Conservation (phyloP, 495 filamentous ascomycete genomes). For the Jackrogersella multiformis region DNA sequence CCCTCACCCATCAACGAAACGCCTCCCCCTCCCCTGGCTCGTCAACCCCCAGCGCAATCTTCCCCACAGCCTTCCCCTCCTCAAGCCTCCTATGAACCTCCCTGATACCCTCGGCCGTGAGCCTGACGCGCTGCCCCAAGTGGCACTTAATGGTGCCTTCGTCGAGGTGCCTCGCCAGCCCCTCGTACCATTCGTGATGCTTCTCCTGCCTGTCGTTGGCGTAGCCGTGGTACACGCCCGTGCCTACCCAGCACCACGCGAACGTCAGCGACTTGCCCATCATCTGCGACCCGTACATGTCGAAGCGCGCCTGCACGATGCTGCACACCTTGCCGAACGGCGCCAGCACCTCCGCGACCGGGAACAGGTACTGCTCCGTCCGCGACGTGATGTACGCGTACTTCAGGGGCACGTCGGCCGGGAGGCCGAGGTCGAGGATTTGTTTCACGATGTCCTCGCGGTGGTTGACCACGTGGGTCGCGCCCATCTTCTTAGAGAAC, state of each 20-base stretch:
- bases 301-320: conserved; percentile 34
- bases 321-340: conserved; percentile 37
- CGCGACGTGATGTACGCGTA: conserved; percentile 35
- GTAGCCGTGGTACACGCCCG: conserved; percentile 30
- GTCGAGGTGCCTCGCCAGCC: conserved; percentile 4
- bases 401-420: conserved; percentile 23
- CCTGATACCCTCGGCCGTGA: conserved; percentile 32
- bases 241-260: conserved; percentile 34
- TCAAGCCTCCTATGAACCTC: conserved; percentile 32
- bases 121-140: conserved; percentile 17
- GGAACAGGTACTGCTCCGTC: conserved; percentile 34
- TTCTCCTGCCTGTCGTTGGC: conserved; percentile 31
- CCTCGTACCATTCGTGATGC: conserved; percentile 37
- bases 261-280: conserved; percentile 39
- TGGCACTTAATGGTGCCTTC: conserved; percentile 29
- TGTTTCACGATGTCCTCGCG: conserved; percentile 31
- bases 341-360: conserved; percentile 29
- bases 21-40: conserved; percentile 24
- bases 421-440: conserved; percentile 27
- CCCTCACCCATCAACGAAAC: conserved; percentile 16
- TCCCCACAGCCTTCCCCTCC: conserved; percentile 30
- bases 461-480: conserved; percentile 37
- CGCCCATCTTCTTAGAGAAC: conserved; percentile 36
- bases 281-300: conserved; percentile 41
- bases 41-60: conserved; percentile 32